Evolutionary conservation across 2,329 filamentous ascomycete species (phyloP).

Genomic region (Claviceps digitariae): DNA sequence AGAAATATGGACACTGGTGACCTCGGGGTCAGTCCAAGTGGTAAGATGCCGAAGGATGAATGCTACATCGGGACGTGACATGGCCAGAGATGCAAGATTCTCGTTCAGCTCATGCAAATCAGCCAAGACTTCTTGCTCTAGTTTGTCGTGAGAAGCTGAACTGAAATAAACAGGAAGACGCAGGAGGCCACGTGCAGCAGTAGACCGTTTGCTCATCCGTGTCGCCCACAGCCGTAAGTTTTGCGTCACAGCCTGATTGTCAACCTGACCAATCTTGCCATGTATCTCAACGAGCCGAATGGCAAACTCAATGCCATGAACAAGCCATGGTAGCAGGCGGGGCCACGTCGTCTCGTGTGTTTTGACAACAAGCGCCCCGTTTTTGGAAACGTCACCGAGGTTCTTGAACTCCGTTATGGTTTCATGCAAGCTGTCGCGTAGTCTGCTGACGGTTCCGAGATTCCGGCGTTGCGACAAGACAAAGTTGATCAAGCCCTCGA

Average conservation of each 20-base stretch:
- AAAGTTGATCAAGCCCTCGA: slow-evolving; percentile 74
- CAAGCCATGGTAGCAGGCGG: slow-evolving; percentile 42
- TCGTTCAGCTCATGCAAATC: slow-evolving; percentile 24
- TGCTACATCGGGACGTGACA: slow-evolving; percentile 39
- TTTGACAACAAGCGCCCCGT: slow-evolving; percentile 11
- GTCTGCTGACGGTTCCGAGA: slow-evolving; percentile 27
- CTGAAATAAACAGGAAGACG: slow-evolving; percentile 38
- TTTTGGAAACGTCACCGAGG: slow-evolving; percentile 18
- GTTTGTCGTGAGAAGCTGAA: slow-evolving; percentile 21
- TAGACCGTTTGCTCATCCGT: slow-evolving; percentile 30
- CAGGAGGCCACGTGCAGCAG: slow-evolving; percentile 27
- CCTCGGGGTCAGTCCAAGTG: slow-evolving; percentile 42
- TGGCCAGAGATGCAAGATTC: slow-evolving; percentile 27
- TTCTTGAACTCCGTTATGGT: slow-evolving; percentile 23
- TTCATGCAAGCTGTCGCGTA: slow-evolving; percentile 25
- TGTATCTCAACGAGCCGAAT: slow-evolving; percentile 52
- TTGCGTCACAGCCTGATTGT: slow-evolving; percentile 30
- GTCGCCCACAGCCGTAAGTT: slow-evolving; percentile 37
- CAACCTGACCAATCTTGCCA: slow-evolving; percentile 43
- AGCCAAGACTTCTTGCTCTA: slow-evolving; percentile 21
- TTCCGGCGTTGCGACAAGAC: slow-evolving; percentile 44
- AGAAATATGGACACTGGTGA: slow-evolving; percentile 6
- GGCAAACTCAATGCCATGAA: slow-evolving; percentile 51
- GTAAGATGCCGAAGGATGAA: slow-evolving; percentile 55
- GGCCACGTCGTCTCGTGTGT: slow-evolving; percentile 12